phyloP scores from a whole-genome alignment of 202 grass and related monocot species.

The Elaeis oleifera region DNA sequence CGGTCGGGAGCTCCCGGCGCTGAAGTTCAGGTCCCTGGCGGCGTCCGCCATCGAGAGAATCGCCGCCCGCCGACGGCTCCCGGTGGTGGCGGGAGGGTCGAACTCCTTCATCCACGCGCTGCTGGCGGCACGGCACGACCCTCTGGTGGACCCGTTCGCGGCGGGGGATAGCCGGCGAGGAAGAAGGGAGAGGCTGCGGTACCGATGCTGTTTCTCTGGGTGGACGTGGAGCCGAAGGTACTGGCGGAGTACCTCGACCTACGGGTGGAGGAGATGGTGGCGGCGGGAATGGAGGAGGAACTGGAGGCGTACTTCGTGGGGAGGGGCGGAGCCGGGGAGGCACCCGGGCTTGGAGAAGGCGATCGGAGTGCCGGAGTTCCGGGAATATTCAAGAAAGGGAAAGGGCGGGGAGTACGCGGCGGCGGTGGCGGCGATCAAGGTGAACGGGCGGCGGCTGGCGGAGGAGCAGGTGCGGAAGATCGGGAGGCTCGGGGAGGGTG shows the following conservation, averaged over 20 bases:
- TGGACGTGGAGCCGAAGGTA: conserved; percentile 2
- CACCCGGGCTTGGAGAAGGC: conserved; percentile 5
- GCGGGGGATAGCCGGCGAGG: background rate
- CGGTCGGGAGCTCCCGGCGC: background rate
- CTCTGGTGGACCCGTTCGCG: background rate
- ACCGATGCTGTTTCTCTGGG: conserved; percentile 1
- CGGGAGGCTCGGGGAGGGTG: background rate
- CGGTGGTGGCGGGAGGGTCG: conserved; percentile 3
- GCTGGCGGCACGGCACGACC: background rate
- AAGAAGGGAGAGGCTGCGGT: background rate
- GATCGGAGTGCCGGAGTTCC: conserved; percentile 9
- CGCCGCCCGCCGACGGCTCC: background rate
- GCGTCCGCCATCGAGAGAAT: background rate
- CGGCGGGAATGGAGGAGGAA: background rate
- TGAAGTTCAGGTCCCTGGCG: background rate
- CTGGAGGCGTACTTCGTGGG: conserved; percentile 7
- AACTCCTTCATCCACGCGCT: conserved; percentile 11
- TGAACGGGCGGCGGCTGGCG: conserved; percentile 3
- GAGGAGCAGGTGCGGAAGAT: conserved; percentile 11
- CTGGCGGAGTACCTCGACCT: conserved; percentile 3
- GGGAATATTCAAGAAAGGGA: background rate
- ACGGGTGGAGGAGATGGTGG: conserved; percentile 4
- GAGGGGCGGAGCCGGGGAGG: background rate
- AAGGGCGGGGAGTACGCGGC: background rate
- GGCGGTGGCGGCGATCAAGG: conserved; percentile 4